phyloP scores from a whole-genome alignment of 306 rosid genomes.

The Cucurbita argyrosperma region DNA sequence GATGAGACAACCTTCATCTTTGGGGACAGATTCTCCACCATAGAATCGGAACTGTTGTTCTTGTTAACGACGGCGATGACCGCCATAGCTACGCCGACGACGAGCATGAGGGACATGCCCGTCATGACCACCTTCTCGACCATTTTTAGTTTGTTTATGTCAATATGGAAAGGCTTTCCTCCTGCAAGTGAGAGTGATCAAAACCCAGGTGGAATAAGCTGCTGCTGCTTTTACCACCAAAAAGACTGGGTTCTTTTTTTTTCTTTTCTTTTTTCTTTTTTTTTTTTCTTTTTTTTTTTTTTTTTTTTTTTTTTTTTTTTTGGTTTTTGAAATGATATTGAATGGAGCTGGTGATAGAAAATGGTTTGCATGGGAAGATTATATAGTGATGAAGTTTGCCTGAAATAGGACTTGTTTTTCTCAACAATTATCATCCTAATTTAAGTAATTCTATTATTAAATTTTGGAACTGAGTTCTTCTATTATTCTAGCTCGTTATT shows the following conservation, averaged over 20 bases:
- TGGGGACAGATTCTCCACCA: neutral
- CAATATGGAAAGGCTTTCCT: neutral
- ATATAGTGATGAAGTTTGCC: neutral
- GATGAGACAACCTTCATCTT: conserved; percentile 12
- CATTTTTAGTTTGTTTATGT: conserved; percentile 8
- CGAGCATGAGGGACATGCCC: conserved; percentile 33
- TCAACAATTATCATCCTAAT: neutral
- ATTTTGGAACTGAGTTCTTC: too few relatives aligned
- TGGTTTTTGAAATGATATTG: neutral
- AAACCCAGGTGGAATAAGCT: neutral
- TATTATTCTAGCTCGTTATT: too few relatives aligned
- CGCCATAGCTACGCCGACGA: conserved; percentile 51
- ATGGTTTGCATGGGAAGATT: neutral
- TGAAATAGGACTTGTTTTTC: neutral
- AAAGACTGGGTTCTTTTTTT: neutral
- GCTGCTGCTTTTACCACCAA: neutral
- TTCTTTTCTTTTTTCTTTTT: too few relatives aligned
- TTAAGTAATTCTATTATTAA: too few relatives aligned
- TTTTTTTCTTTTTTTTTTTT: too few relatives aligned
- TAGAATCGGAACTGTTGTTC: neutral
- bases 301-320: too few relatives aligned
- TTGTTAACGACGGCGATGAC: conserved; percentile 20
- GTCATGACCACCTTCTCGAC: conserved; percentile 25
- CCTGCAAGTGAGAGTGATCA: neutral
- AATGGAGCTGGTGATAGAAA: neutral